Evolutionary conservation across 2,329 filamentous ascomycete species (phyloP).

Genomic region (Stagonosporopsis vannaccii): DNA sequence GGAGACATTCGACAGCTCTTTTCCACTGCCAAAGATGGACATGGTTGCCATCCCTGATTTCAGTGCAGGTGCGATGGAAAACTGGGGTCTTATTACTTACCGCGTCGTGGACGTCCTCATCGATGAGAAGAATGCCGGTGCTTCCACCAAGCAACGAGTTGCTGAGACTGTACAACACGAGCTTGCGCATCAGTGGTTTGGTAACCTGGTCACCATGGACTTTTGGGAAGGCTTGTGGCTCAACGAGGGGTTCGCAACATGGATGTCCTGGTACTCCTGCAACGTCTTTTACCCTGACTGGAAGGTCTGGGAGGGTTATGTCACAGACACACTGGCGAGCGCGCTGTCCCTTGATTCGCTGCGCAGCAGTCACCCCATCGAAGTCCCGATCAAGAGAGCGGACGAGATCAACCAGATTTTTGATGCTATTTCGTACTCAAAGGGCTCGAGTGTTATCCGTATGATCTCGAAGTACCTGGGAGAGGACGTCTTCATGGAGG

Average conservation of each 20-base stretch:
- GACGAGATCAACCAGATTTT: slow-evolving; percentile 99
- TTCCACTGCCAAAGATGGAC: slow-evolving; percentile 92
- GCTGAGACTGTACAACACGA: slow-evolving; percentile 97
- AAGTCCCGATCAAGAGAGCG: slow-evolving; percentile 92
- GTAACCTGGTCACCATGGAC: slow-evolving; percentile 96
- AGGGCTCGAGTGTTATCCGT: slow-evolving; percentile 92
- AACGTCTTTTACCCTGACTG: slow-evolving; percentile 96
- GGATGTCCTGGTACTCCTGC: slow-evolving; percentile 94
- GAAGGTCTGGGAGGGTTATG: slow-evolving; percentile 97
- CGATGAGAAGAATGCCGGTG: slow-evolving; percentile 90
- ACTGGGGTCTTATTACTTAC: slow-evolving; percentile 96
- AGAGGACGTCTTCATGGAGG: slow-evolving; percentile 91
- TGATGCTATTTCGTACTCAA: slow-evolving; percentile 96
- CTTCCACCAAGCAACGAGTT: slow-evolving; percentile 88
- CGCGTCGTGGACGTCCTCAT: slow-evolving; percentile 89
- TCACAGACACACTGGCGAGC: slow-evolving; percentile 88
- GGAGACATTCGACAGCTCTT: slow-evolving; percentile 87
- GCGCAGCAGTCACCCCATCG: slow-evolving; percentile 93
- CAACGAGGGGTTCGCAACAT: slow-evolving; percentile 90
- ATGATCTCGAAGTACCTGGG: slow-evolving; percentile 98
- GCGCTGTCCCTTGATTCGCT: slow-evolving; percentile 88
- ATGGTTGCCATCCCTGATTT: slow-evolving; percentile 97
- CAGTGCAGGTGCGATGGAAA: slow-evolving; percentile 96
- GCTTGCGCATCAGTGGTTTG: slow-evolving; percentile 97
- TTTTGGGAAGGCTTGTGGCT: slow-evolving; percentile 99